These are phyloP conservation scores for Lasiodiplodia gonubiensis DNA, from an alignment of 2,329 filamentous ascomycete species.

Conservation along the genomic window DNA sequence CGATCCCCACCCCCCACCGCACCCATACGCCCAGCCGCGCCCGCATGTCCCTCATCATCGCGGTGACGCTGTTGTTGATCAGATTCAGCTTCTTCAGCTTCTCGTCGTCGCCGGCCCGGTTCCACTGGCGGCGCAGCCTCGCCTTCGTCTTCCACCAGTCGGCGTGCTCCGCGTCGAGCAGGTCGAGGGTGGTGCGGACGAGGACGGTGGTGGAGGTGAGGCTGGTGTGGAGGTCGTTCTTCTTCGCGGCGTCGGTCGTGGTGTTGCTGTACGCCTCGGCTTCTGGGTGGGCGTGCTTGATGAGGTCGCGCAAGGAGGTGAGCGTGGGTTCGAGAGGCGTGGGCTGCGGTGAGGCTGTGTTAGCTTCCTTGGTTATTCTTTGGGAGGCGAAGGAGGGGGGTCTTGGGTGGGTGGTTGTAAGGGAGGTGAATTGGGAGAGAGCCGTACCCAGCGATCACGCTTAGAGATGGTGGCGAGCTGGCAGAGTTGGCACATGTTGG, in stretches of 20 bases:
- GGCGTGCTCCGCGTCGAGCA: slow-evolving; percentile 13
- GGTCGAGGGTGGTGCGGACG: not conserved
- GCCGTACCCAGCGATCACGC: slow-evolving; percentile 26
- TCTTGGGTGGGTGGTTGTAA: not conserved
- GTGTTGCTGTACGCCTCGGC: not conserved
- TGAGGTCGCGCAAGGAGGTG: not conserved
- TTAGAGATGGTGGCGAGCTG: slow-evolving; percentile 6
- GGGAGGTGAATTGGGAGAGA: no score
- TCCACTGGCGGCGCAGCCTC: slow-evolving; percentile 7
- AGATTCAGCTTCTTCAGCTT: slow-evolving; percentile 12
- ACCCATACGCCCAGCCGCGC: slow-evolving; percentile 20
- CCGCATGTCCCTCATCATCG: slow-evolving; percentile 26
- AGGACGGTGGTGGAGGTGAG: not conserved
- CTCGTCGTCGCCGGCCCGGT: not conserved
- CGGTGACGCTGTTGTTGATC: slow-evolving; percentile 10
- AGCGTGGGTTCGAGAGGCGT: slow-evolving; percentile 19
- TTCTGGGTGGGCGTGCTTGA: slow-evolving; percentile 19
- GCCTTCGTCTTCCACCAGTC: slow-evolving; percentile 26
- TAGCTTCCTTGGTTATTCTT: not conserved
- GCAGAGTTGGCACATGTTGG: slow-evolving; percentile 27
- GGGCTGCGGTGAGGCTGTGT: not conserved
- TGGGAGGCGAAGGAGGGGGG: no score
- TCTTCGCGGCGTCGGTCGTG: not conserved
- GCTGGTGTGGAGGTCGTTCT: not conserved
- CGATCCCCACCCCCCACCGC: slow-evolving; percentile 6